phyloP scores from a whole-genome alignment of 192 early-diverging fungal genomes.

The Coemansia sp. region DNA sequence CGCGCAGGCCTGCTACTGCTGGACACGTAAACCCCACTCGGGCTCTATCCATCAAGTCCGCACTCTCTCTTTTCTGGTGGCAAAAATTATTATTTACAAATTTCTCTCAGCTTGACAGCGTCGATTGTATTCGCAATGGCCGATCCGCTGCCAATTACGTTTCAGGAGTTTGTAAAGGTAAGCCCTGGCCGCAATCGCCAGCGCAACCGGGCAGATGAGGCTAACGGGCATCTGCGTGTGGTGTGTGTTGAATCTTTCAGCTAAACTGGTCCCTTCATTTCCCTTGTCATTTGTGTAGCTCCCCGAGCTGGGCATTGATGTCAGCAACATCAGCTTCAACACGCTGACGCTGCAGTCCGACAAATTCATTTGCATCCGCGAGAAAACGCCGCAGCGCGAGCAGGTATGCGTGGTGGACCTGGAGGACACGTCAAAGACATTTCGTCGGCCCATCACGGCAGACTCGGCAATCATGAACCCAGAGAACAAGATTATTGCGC shows the following conservation, averaged over 20 bases:
- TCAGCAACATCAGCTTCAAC: slow-evolving; percentile 92
- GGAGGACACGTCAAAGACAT: slow-evolving; percentile 72
- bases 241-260: not conserved
- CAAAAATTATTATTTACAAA: slow-evolving; percentile 1
- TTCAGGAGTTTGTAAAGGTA: slow-evolving; percentile 97
- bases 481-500: slow-evolving; percentile 84
- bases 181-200: not conserved
- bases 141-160: slow-evolving; percentile 84
- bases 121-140: slow-evolving; percentile 52
- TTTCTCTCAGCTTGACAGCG: slow-evolving; percentile 16
- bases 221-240: too few species aligned
- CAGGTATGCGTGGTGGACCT: slow-evolving; percentile 96
- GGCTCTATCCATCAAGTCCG: too few species aligned
- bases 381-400: slow-evolving; percentile 78
- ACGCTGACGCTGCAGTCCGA: slow-evolving; percentile 97
- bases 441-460: slow-evolving; percentile 90
- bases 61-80: not conserved
- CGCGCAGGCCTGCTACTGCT: too few species aligned
- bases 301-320: slow-evolving; percentile 82
- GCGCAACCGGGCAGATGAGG: slow-evolving; percentile 4
- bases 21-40: too few species aligned
- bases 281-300: slow-evolving; percentile 58
- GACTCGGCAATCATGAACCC: slow-evolving; percentile 99
- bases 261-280: not conserved
- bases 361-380: slow-evolving; percentile 96